These are phyloP conservation scores for Cladobotryum mycophilum DNA, from an alignment of 2,329 filamentous ascomycete species.

Conservation along the genomic window DNA sequence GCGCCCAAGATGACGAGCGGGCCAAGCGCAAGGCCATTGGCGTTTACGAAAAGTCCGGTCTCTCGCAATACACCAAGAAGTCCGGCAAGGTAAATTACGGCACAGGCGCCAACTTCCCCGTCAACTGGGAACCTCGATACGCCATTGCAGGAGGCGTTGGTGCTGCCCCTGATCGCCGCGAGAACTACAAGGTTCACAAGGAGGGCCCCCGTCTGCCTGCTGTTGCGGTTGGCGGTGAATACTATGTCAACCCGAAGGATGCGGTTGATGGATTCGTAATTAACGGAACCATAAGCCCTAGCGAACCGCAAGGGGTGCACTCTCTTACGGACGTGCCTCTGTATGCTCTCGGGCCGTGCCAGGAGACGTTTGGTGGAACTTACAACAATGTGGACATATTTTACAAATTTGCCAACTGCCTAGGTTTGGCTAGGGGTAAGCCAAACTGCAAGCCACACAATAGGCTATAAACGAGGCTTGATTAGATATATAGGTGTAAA, in stretches of 20 bases:
- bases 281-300: constrained; percentile 68
- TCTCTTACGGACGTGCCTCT: constrained; percentile 73
- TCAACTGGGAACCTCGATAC: constrained; percentile 80
- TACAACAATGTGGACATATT: constrained; percentile 69
- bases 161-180: constrained; percentile 67
- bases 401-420: constrained; percentile 64
- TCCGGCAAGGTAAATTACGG: constrained; percentile 58
- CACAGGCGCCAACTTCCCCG: constrained; percentile 70
- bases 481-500: too few relatives aligned
- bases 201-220: constrained; percentile 58
- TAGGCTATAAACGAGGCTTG: background rate
- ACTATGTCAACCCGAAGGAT: constrained; percentile 64
- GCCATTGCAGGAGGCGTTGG: constrained; percentile 67
- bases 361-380: constrained; percentile 66
- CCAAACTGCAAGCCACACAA: constrained; percentile 12
- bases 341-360: constrained; percentile 72
- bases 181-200: constrained; percentile 68
- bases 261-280: constrained; percentile 60
- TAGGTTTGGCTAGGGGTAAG: constrained; percentile 44
- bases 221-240: constrained; percentile 46
- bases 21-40: constrained; percentile 71
- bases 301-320: constrained; percentile 63
- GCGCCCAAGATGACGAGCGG: constrained; percentile 58
- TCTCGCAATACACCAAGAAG: constrained; percentile 65
- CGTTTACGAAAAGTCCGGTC: constrained; percentile 64